Base-by-base conservation (phyloP, 805 yeast genomes). In the Candida methanosorbosa region DNA sequence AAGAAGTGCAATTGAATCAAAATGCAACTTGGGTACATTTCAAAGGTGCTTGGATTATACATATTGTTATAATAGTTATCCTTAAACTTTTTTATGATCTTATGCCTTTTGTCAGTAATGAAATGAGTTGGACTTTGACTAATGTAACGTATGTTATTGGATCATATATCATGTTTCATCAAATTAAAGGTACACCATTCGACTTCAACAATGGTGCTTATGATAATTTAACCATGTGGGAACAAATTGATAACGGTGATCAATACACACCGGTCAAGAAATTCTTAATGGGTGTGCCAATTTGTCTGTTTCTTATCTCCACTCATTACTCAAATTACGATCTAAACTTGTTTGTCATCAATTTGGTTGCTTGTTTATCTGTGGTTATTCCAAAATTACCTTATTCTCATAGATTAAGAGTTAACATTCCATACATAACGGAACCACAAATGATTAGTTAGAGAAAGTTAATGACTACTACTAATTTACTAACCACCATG, bases 221-320 rank as follows among this genome's bases (percentile, higher is more conserved):
- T 59, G 98, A 90, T 55, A 80, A 85, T 51, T 68, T 90, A 45
- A 92, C 96, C 17, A 86, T 90, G 97, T 90, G 98, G 98, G 98
- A 90, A 60, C 98, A 90, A 60, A 80, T 81, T 39, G 65, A 60
- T 42, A 58, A 88, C 50, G 98, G 97, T 39, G 97, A 87, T 53
- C 94, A 87, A 58, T 90, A 88, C 57, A 92, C 98, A 0, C 98
- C 98, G 11, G 79, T 95, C 26, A 88, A 92, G 66, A 90, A 90
- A 60, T 90, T 87, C 53, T 66, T 90, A 44, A 73, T 90, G 63
- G 78, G 84, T 33, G 96, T 92, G n/a, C 98, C 98, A 19, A 83
- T 92, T 43, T 78, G 76, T 7, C 67, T 92, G 50, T 90, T 90
- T 49, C 66, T 90, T 45, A 68, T 86, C 23, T 77, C 92, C 34